These are phyloP conservation scores for Kluyveromyces dobzhanskii DNA, from an alignment of 805 yeast species.

Conservation along the genomic window DNA sequence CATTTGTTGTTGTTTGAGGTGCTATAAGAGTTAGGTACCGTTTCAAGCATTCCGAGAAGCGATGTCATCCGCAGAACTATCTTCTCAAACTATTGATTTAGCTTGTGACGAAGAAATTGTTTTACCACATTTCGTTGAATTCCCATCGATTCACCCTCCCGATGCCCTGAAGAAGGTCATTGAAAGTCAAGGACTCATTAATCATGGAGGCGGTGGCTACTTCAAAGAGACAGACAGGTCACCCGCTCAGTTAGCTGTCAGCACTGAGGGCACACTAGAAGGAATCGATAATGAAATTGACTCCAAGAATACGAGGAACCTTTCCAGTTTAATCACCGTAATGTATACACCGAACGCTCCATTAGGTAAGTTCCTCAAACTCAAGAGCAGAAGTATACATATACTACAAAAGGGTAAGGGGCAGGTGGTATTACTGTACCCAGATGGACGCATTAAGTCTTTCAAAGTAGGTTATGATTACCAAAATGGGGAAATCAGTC, in stretches of 20 bases:
- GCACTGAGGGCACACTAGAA: conserved; percentile 11
- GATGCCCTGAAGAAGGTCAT: conserved; percentile 27
- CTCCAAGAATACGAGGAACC: conserved; percentile 28
- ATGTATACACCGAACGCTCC: conserved; percentile 43
- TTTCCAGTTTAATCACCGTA: conserved; percentile 46
- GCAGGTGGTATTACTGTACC: conserved; percentile 44
- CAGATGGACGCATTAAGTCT: conserved; percentile 40
- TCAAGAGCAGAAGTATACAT: conserved; percentile 46
- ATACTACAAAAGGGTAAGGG: conserved; percentile 49
- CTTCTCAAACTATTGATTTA: conserved; percentile 12
- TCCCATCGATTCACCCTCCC: conserved; percentile 18
- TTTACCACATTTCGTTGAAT: conserved; percentile 12
- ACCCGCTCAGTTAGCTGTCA: conserved; percentile 34
- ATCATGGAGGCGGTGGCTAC: conserved; percentile 51
- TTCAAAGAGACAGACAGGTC: conserved; percentile 50
- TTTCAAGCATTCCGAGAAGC: no score
- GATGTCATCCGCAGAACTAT: not conserved
- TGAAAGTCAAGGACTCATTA: conserved; percentile 29
- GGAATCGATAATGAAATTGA: conserved; percentile 1
- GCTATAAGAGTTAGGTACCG: no score
- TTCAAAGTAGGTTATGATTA: conserved; percentile 47
- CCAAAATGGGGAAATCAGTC: conserved; percentile 40
- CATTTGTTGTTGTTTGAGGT: no score
- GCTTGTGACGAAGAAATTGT: conserved; percentile 11
- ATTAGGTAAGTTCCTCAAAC: conserved; percentile 43